A percentile compares a stretch with the other conserved stretches of the same genome.
Conservation (phyloP, 164 flowering plant species). For the Malania oleifera region DNA sequence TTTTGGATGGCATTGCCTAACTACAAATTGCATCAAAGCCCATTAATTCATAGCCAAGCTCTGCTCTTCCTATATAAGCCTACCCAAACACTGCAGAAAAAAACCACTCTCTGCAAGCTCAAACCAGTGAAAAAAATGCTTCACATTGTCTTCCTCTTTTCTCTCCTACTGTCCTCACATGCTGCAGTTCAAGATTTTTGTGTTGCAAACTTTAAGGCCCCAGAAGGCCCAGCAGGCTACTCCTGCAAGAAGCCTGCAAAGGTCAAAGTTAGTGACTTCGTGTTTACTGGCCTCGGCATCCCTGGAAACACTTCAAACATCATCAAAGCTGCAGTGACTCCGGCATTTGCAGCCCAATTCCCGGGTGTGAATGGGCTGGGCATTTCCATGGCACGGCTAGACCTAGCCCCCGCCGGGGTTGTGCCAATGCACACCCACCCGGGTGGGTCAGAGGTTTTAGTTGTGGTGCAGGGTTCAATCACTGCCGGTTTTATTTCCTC, state of each 20-base stretch:
- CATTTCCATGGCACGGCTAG: constrained; percentile 30
- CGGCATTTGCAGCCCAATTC: constrained; percentile 31
- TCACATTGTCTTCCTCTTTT: constrained; percentile 13
- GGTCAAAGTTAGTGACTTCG: constrained; percentile 33
- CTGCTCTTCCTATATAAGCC: too few species aligned
- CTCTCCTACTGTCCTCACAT: constrained; percentile 13
- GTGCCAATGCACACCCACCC: constrained; percentile 54
- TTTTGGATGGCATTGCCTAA: too few species aligned
- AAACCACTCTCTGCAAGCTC: too few species aligned
- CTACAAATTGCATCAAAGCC: too few species aligned
- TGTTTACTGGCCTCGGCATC: constrained; percentile 20
- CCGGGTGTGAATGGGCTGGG: constrained; percentile 49
- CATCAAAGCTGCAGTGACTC: constrained; percentile 35
- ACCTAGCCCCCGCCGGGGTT: constrained; percentile 33
- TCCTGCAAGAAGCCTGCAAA: constrained; percentile 26
- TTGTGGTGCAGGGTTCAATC: constrained; percentile 30
- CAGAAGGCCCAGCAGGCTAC: constrained; percentile 31
- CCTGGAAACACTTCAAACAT: constrained; percentile 41
- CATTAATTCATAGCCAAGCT: too few species aligned
- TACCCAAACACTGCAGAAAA: too few species aligned
- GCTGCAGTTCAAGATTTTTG: constrained; percentile 34
- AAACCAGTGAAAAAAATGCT: constrained; percentile 6
- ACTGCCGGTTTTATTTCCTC: constrained; percentile 36
- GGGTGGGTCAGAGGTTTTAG: constrained; percentile 28
- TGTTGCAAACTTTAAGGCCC: constrained; percentile 25